Evolutionary conservation across 2,329 filamentous ascomycete genomes (phyloP), one percentile per base, ranked within the genome.

Genomic region (Hypoxylon rubiginosum): DNA sequence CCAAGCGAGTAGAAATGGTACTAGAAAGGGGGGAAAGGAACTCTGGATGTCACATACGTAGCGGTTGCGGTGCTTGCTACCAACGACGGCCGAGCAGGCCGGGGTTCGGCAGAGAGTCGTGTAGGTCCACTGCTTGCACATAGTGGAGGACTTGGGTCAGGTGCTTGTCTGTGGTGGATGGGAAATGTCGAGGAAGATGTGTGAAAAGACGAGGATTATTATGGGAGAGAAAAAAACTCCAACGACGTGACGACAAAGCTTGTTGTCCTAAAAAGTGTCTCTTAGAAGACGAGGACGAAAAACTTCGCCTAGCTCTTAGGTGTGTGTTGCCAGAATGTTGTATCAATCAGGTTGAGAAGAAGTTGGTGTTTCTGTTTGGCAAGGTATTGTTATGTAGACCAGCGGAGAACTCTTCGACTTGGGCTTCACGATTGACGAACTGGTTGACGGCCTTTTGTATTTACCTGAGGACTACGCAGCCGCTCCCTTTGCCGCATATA

Each of bases 91-190:
- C 0, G 32, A 3, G 53, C 59, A 66, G 34, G n/a, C n/a, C n/a
- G 11, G 24, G 2, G 28, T 36, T 34, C 2, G 5, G 26, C 62
- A 68, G 2, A 43, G 5, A 3, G 58, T 34, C n/a, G 49, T 13
- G 55, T 65, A 53, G 11, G n/a, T 11, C 32, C 62, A 63, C 30
- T 57, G 50, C 19, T 53, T 62, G 36, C 66, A 68, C 66, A 68
- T 68, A 8, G 28, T 39, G 30, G n/a, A 43, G 39, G n/a, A 11
- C 39, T 43, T 17, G n/a, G n/a, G 2, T 6, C 2, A 43, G 39
- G 32, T 10, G 13, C 3, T 28, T 28, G 7, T 28, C n/a, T n/a
- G n/a, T n/a, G n/a, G n/a, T n/a, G n/a, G n/a, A n/a, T n/a, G 5
- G 13, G 13, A 10, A 34, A 34, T 34, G 4, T 4, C 11, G 3